Base-by-base conservation (phyloP, 2,329 filamentous ascomycete genomes). In the Penicillium sp. region DNA sequence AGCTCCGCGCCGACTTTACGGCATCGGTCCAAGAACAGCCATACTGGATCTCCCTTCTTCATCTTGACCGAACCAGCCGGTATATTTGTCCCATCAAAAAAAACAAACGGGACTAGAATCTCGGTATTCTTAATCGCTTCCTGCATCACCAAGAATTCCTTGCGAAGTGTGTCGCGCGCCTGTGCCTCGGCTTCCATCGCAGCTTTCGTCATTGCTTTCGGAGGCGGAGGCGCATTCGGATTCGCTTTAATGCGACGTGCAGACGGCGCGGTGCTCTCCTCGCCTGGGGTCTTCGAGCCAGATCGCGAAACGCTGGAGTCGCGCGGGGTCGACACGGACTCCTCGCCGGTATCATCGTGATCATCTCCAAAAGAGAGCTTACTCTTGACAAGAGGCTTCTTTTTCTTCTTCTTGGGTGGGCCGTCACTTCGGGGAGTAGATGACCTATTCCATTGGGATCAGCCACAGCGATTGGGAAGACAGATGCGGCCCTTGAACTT, bases 81-180 rank as follows among this genome's bases (percentile, higher is more conserved):
- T 8, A 85, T 84, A 60, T 93, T 90, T 14, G 86, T 86, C 11
- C 92, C 92, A 52, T 96, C 90, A 67, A 95, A 96, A 60, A 96
- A 96, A 3, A 96, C 86, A 62, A 96, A 98, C 0, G 92, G 92
- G 20, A 98, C 82, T 11, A 84, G 75, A 37, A 98, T 85, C 57
- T 95, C 89, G 6, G 88, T 89, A 13, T 79, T 79, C 67, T 93
- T 95, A 49, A 96, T 84, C 0, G 81, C 79, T 45, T 93, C 86
- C 60, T 95, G 92, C 41, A 90, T 76, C 7, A 71, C 71, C 30
- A 94, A 62, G 54, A 95, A 98, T 57, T 96, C 82, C 45, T 82
- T 84, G 7, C 85, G 76, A 33, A 90, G 68, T 10, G 76, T 66
- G 52, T 92, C 86, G 47, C 85, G 75, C 48, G 87, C 79, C 39